phyloP scores from a whole-genome alignment of 1,284 basidiomycete species.

The Testicularia cyperi region DNA sequence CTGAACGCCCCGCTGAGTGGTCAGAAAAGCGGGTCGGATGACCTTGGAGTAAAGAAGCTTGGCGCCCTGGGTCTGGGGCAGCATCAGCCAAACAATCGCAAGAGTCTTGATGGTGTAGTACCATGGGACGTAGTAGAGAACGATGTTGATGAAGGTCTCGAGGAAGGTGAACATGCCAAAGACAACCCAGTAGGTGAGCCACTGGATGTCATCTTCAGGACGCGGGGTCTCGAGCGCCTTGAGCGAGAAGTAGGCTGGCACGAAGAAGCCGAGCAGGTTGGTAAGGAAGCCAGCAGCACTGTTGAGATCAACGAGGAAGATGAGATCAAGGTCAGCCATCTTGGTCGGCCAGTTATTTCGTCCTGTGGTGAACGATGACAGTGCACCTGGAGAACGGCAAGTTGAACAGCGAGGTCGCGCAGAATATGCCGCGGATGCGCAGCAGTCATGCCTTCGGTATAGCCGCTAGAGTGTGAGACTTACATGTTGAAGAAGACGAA shows the following conservation, averaged over 20 bases:
- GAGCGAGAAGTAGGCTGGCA: constrained; percentile 60
- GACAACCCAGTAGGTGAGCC: constrained; percentile 61
- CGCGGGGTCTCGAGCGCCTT: constrained; percentile 57
- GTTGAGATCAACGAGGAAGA: background rate
- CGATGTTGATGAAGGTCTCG: constrained; percentile 56
- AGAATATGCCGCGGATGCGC: no score
- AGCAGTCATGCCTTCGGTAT: background rate
- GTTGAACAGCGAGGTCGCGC: no score
- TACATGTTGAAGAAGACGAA: constrained; percentile 61
- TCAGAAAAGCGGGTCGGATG: constrained; percentile 52
- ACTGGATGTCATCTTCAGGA: constrained; percentile 60
- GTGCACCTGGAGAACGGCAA: no score
- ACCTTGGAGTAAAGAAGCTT: constrained; percentile 58
- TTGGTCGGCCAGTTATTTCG: no score
- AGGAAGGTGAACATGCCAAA: constrained; percentile 60
- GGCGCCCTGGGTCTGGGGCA: constrained; percentile 74
- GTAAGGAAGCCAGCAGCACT: constrained; percentile 59
- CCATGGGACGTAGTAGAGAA: constrained; percentile 72
- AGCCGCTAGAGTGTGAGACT: constrained; percentile 2
- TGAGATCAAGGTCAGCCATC: constrained; percentile 5
- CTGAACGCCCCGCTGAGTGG: constrained; percentile 39
- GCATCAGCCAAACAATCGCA: constrained; percentile 80
- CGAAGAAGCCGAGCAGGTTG: constrained; percentile 58
- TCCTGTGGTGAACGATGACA: no score
- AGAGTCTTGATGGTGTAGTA: constrained; percentile 81